Percentiles rank a stretch among this genome's conserved stretches.
phyloP scores from a whole-genome alignment of 106 monocot species.

The Vanilla planifolia region DNA sequence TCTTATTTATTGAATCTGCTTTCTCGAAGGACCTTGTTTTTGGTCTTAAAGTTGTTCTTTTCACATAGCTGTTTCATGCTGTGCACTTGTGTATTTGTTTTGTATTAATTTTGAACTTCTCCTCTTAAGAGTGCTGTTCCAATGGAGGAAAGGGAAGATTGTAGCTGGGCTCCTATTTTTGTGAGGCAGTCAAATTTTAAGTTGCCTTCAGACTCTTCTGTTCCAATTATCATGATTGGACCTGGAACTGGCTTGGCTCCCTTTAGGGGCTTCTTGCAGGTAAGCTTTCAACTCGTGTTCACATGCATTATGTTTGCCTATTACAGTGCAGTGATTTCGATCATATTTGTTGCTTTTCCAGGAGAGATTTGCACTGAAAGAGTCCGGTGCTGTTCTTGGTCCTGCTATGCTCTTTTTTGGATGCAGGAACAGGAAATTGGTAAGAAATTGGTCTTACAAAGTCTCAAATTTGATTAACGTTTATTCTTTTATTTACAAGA shows the following conservation, averaged over 20 bases:
- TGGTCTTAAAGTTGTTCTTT: too few relatives aligned
- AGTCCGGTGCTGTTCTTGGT: slow-evolving; percentile 25
- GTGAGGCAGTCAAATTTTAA: slow-evolving; percentile 54
- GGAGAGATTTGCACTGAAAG: slow-evolving; percentile 38
- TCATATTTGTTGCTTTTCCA: neutral
- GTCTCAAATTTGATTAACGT: neutral
- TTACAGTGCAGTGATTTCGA: neutral
- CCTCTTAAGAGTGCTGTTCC: slow-evolving; percentile 38
- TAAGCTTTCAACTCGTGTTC: slow-evolving; percentile 2
- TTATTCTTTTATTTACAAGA: neutral
- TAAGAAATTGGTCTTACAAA: neutral
- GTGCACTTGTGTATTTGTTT: too few relatives aligned
- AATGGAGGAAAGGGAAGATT: slow-evolving; percentile 25
- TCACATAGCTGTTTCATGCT: too few relatives aligned
- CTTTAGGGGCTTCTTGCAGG: slow-evolving; percentile 66
- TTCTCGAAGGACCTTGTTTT: too few relatives aligned
- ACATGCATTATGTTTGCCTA: neutral
- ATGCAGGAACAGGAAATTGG: slow-evolving; percentile 41
- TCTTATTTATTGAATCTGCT: too few relatives aligned
- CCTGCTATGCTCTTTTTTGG: slow-evolving; percentile 46
- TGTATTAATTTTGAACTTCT: too few relatives aligned
- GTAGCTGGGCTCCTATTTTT: slow-evolving; percentile 62
- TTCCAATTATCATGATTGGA: slow-evolving; percentile 54
- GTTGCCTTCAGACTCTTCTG: slow-evolving; percentile 37
- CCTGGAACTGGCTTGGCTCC: slow-evolving; percentile 63